These are phyloP conservation scores for Eimeria maxima DNA, from an alignment of 169 alveolate species.

Conservation along the genomic window DNA sequence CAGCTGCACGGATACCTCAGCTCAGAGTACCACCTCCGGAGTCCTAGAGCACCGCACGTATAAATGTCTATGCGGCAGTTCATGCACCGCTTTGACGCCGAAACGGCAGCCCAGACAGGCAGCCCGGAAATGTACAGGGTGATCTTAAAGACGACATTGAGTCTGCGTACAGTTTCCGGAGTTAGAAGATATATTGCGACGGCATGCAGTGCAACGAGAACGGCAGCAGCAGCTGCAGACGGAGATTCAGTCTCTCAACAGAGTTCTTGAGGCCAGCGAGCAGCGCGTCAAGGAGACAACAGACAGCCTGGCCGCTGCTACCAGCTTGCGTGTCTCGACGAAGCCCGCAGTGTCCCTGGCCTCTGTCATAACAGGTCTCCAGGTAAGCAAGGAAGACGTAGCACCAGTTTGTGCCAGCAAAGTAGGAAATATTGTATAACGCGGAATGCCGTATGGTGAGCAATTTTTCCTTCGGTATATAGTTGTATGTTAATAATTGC, in stretches of 20 bases:
- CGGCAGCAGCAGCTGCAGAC: constrained; percentile 34
- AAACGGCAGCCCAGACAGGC: background rate
- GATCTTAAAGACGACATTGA: background rate
- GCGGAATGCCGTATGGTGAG: no score
- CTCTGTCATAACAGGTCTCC: background rate
- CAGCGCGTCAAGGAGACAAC: constrained; percentile 34
- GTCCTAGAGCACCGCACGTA: background rate
- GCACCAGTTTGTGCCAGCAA: background rate
- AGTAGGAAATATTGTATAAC: no score
- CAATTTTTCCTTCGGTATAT: background rate
- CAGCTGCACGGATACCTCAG: constrained; percentile 32
- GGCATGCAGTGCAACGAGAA: constrained; percentile 1
- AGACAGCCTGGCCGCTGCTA: constrained; percentile 27
- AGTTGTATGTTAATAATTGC: background rate
- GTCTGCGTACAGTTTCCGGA: constrained; percentile 29
- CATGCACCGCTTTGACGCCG: background rate
- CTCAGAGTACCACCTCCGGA: background rate
- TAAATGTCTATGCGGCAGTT: background rate
- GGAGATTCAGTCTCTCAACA: constrained; percentile 20
- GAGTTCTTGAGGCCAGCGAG: constrained; percentile 29
- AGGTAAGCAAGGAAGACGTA: background rate
- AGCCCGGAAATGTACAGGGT: background rate
- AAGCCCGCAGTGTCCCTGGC: constrained; percentile 30
- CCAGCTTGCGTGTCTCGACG: constrained; percentile 6
- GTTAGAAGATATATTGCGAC: background rate